Evolutionary conservation across 176 grass and related monocot species (phyloP).

Genomic region (Ananas comosus): DNA sequence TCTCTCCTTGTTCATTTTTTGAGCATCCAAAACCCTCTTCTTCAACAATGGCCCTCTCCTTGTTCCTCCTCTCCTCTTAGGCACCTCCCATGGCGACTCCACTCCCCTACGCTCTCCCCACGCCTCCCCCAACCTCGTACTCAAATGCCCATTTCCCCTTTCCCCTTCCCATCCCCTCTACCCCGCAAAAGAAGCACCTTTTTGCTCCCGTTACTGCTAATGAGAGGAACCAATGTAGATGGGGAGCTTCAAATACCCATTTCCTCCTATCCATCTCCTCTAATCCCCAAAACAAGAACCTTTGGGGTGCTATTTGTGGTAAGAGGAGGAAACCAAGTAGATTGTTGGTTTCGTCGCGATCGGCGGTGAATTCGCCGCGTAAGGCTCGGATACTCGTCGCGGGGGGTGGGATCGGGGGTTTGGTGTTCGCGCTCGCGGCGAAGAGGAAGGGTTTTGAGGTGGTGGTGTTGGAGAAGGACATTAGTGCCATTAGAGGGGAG

Average conservation of each 20-base stretch:
- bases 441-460: conserved; percentile 76
- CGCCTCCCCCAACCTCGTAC: too few species aligned
- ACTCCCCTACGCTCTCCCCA: background rate
- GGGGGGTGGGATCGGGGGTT: conserved; percentile 73
- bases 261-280: too few species aligned
- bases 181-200: background rate
- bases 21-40: too few species aligned
- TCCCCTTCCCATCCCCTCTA: background rate
- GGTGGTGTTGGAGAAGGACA: conserved; percentile 71
- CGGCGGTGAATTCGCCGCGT: background rate
- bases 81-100: background rate
- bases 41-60: too few species aligned
- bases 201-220: background rate
- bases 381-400: conserved; percentile 56
- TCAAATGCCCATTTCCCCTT: background rate
- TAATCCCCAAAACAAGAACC: too few species aligned
- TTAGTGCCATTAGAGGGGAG: conserved; percentile 74
- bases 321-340: background rate
- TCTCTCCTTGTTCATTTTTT: too few species aligned
- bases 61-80: too few species aligned
- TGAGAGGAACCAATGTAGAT: too few species aligned
- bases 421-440: conserved; percentile 64
- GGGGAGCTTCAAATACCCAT: too few species aligned
- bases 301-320: background rate
- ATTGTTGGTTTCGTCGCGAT: background rate